Conservation (phyloP, 2,329 filamentous ascomycete species). For the Colletotrichum sp. region DNA sequence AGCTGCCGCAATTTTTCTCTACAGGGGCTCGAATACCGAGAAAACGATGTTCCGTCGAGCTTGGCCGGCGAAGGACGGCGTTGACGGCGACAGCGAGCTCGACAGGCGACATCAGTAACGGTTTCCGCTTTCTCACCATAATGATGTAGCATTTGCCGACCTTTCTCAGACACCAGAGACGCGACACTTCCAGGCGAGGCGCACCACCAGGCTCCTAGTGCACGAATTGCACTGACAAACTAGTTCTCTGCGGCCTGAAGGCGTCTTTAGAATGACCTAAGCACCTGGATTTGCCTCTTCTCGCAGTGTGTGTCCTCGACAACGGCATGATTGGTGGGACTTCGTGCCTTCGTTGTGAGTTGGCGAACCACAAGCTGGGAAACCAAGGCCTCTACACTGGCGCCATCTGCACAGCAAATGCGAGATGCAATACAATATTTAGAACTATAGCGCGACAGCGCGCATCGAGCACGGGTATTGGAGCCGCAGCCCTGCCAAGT, state of each 20-base stretch:
- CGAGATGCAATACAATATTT: slow-evolving; percentile 16
- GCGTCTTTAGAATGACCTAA: not conserved
- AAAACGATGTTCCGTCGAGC: not conserved
- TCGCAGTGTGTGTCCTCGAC: not conserved
- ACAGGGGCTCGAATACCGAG: not conserved
- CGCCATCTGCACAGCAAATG: slow-evolving; percentile 4
- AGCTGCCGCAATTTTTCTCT: not conserved
- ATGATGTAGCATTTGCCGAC: not conserved
- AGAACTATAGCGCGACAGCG: not conserved
- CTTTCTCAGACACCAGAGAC: not conserved
- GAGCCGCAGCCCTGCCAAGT: slow-evolving; percentile 18
- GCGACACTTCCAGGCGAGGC: not conserved
- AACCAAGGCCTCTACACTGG: not conserved
- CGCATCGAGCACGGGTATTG: not conserved
- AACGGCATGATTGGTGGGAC: slow-evolving; percentile 6
- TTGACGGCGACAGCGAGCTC: not conserved
- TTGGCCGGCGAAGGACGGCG: not conserved
- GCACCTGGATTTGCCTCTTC: not conserved
- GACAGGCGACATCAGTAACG: not conserved
- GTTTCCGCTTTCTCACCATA: not conserved
- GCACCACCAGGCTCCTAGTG: not conserved
- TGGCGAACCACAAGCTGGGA: slow-evolving; percentile 3
- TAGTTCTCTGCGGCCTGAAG: not conserved
- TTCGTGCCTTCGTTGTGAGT: not conserved
- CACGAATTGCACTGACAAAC: not conserved